Evolutionary conservation across 2,329 filamentous ascomycete species (phyloP).

Genomic region (Arthroderma uncinatum): DNA sequence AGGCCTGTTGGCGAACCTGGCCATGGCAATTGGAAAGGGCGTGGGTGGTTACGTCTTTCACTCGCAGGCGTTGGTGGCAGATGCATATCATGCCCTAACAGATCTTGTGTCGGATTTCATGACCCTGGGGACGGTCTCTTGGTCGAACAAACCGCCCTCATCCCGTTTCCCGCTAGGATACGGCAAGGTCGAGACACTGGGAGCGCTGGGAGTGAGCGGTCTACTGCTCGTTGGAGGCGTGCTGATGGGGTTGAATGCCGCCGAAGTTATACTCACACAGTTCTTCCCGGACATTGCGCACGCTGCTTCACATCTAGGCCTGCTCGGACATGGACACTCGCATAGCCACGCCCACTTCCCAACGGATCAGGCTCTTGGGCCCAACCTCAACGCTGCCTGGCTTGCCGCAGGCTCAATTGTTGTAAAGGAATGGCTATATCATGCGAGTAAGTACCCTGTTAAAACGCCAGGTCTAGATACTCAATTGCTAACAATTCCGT

Average conservation of each 20-base stretch:
- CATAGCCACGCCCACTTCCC: slow-evolving; percentile 53
- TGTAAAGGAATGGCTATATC: slow-evolving; percentile 94
- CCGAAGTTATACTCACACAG: slow-evolving; percentile 58
- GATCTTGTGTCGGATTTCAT: slow-evolving; percentile 92
- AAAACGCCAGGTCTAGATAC: slow-evolving; percentile 8
- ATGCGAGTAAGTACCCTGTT: slow-evolving; percentile 63
- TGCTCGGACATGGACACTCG: slow-evolving; percentile 47
- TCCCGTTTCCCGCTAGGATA: slow-evolving; percentile 80
- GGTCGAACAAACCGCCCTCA: slow-evolving; percentile 76
- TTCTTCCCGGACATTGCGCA: slow-evolving; percentile 58
- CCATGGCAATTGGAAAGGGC: slow-evolving; percentile 90
- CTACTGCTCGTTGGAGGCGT: slow-evolving; percentile 80
- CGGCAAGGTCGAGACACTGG: slow-evolving; percentile 94
- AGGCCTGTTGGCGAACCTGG: slow-evolving; percentile 76
- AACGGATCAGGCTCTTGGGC: slow-evolving; percentile 45
- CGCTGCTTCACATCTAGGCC: slow-evolving; percentile 29
- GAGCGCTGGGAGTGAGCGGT: slow-evolving; percentile 82
- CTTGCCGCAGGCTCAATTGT: slow-evolving; percentile 79
- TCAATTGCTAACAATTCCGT: slow-evolving; percentile 5
- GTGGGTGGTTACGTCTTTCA: slow-evolving; percentile 89
- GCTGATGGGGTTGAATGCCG: slow-evolving; percentile 78
- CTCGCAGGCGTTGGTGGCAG: slow-evolving; percentile 82
- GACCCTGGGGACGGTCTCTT: slow-evolving; percentile 87
- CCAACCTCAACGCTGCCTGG: slow-evolving; percentile 91
- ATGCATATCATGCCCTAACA: slow-evolving; percentile 90